A percentile compares a stretch with the other conserved stretches of the same genome.
Conservation (phyloP, 2,329 filamentous ascomycete species). For the Aureobasidium sp. region DNA sequence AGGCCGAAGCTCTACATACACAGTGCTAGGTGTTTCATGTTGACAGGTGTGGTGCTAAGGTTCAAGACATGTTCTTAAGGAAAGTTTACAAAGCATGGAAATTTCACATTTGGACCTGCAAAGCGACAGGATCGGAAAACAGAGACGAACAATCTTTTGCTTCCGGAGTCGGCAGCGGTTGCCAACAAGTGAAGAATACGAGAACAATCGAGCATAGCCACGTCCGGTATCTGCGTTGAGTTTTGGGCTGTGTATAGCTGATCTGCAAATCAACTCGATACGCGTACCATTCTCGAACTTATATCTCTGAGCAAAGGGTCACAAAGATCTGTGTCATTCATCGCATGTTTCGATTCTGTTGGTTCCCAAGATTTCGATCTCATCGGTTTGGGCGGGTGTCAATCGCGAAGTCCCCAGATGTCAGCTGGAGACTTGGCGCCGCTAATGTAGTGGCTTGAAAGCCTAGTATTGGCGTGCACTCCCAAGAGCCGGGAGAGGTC, state of each 20-base stretch:
- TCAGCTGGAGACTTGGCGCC: constrained; percentile 7
- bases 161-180: background rate
- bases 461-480: background rate
- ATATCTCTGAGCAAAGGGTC: background rate
- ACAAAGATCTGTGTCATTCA: background rate
- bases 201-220: background rate
- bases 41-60: background rate
- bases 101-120: background rate
- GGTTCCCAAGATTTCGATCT: background rate
- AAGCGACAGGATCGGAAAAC: background rate
- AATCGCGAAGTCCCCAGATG: constrained; percentile 4
- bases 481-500: constrained; percentile 9
- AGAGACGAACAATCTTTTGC: background rate
- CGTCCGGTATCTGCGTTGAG: background rate
- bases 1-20: background rate
- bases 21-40: background rate
- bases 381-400: background rate
- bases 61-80: background rate
- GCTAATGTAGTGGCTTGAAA: background rate
- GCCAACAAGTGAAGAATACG: background rate
- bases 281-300: background rate
- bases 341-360: background rate
- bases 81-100: background rate
- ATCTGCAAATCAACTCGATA: background rate
- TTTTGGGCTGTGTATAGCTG: background rate